These are phyloP conservation scores for Hypoxylon sp. DNA, from an alignment of 2,329 filamentous ascomycete genomes.

Conservation along the genomic window DNA sequence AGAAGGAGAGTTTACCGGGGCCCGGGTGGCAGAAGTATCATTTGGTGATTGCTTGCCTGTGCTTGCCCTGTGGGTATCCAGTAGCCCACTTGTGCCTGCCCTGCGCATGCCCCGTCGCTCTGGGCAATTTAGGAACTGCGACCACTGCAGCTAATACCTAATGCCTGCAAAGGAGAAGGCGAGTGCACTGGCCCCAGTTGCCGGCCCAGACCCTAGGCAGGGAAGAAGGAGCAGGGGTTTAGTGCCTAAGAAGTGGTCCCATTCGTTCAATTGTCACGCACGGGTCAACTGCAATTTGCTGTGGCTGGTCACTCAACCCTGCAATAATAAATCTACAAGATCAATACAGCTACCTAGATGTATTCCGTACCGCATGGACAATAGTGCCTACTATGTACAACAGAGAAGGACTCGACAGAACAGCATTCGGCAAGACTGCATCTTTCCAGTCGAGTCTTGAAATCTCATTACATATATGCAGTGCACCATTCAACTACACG, in stretches of 20 bases:
- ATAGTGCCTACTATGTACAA: neutral
- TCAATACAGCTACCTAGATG: neutral
- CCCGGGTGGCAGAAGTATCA: constrained; percentile 39
- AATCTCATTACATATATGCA: constrained; percentile 3
- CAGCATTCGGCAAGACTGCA: neutral
- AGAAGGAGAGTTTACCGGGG: constrained; percentile 41
- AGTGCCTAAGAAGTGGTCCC: constrained; percentile 16
- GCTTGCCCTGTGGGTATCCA: neutral
- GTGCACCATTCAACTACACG: constrained; percentile 8
- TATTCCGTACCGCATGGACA: constrained; percentile 24
- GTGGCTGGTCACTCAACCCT: constrained; percentile 29
- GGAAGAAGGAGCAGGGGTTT: constrained; percentile 32
- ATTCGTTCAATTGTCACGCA: constrained; percentile 38
- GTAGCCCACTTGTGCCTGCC: constrained; percentile 12
- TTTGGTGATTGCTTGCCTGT: constrained; percentile 12
- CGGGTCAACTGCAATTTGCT: constrained; percentile 42
- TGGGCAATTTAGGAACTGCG: constrained; percentile 11
- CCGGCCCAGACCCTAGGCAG: constrained; percentile 33
- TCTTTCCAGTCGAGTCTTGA: neutral
- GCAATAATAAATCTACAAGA: constrained; percentile 27
- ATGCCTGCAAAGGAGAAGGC: constrained; percentile 30
- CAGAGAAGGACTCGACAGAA: constrained; percentile 11
- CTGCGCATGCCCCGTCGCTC: constrained; percentile 10
- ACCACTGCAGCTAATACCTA: constrained; percentile 2
- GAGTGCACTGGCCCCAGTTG: constrained; percentile 34